phyloP scores from a whole-genome alignment of 1,284 basidiomycete species.

The Ganoderma multipileum region DNA sequence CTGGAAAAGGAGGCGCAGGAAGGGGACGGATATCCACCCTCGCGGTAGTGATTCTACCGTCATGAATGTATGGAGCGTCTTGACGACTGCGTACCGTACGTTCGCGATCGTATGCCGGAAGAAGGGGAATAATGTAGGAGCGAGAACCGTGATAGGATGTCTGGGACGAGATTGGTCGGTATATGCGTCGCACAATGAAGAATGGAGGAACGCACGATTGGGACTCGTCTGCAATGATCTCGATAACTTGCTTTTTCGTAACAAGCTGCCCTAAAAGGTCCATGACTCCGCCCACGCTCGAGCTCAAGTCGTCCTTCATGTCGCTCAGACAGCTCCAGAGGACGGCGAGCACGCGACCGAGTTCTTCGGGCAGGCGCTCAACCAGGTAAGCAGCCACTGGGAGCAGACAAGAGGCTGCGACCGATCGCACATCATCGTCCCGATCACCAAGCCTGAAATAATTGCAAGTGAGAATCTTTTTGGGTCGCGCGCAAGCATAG shows the following conservation, averaged over 20 bases:
- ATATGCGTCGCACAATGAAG: not conserved
- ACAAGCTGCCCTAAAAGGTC: slow-evolving; percentile 92
- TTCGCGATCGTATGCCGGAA: slow-evolving; percentile 97
- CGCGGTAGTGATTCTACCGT: slow-evolving; percentile 75
- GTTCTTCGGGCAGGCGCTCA: slow-evolving; percentile 73
- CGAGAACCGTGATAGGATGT: slow-evolving; percentile 79
- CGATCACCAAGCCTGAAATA: slow-evolving; percentile 78
- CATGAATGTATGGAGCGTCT: slow-evolving; percentile 90
- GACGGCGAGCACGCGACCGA: slow-evolving; percentile 81
- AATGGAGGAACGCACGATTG: slow-evolving; percentile 61
- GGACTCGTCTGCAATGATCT: slow-evolving; percentile 71
- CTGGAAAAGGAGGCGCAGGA: slow-evolving; percentile 91
- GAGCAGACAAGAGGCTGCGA: slow-evolving; percentile 91
- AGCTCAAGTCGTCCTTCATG: slow-evolving; percentile 97
- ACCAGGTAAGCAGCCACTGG: slow-evolving; percentile 89
- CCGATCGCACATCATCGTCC: slow-evolving; percentile 97
- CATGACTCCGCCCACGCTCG: slow-evolving; percentile 97
- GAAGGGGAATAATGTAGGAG: slow-evolving; percentile 93
- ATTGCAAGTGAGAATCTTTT: not conserved
- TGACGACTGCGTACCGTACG: slow-evolving; percentile 93
- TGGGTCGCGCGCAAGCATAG: not conserved
- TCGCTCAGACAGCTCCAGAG: slow-evolving; percentile 92
- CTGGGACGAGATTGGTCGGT: slow-evolving; percentile 46
- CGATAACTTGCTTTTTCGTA: slow-evolving; percentile 80
- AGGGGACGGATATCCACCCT: slow-evolving; percentile 84